phyloP scores from a whole-genome alignment of 2,329 filamentous ascomycete genomes.

The Rugonectria rugulosa region DNA sequence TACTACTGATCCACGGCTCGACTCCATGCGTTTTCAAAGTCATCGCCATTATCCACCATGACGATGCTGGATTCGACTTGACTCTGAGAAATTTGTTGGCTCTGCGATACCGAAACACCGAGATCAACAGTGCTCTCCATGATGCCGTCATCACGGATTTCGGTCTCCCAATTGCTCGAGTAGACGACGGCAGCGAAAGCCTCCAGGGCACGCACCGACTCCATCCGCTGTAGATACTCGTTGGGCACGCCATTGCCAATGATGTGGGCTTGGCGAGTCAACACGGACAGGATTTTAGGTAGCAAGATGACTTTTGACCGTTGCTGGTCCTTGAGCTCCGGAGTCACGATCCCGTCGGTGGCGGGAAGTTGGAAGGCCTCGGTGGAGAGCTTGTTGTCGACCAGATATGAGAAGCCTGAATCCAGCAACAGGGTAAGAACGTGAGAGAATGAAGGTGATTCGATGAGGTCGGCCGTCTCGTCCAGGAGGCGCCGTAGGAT shows the following conservation, averaged over 20 bases:
- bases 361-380: conserved; percentile 74
- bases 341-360: conserved; percentile 46
- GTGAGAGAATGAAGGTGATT: conserved; percentile 88
- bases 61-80: conserved; percentile 59
- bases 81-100: conserved; percentile 28
- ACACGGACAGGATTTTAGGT: conserved; percentile 86
- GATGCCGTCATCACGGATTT: conserved; percentile 61
- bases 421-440: conserved; percentile 89
- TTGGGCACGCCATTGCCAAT: conserved; percentile 83
- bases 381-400: conserved; percentile 81
- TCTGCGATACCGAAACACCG: conserved; percentile 32
- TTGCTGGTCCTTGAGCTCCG: conserved; percentile 60
- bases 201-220: conserved; percentile 77
- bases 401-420: conserved; percentile 81
- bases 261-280: conserved; percentile 88
- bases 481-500: conserved; percentile 86
- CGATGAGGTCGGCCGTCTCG: conserved; percentile 94
- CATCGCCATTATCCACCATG: conserved; percentile 57
- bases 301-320: conserved; percentile 72
- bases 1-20: conserved; percentile 57
- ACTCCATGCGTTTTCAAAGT: conserved; percentile 75
- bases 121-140: conserved; percentile 49
- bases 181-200: conserved; percentile 89
- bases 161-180: conserved; percentile 80
- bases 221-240: conserved; percentile 77